Conservation (phyloP, 1,284 basidiomycete species). For the Afroboletus lepidellus region DNA sequence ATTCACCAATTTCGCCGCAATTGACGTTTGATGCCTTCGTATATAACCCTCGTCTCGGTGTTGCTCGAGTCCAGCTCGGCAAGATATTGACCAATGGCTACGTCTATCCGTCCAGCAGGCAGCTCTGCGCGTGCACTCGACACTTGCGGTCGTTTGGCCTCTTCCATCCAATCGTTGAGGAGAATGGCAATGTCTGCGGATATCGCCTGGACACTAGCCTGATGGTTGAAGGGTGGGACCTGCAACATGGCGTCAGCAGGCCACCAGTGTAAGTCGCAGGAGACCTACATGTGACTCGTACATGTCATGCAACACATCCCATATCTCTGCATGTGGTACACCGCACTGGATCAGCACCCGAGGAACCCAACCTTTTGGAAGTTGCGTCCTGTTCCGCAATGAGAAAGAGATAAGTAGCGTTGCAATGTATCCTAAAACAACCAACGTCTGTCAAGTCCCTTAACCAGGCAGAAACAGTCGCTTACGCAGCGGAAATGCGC, state of each 20-base stretch:
- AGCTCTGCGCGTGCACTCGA: constrained; percentile 56
- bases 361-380: constrained; percentile 78
- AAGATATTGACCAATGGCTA: constrained; percentile 68
- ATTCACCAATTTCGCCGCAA: constrained; percentile 62
- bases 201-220: constrained; percentile 72
- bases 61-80: constrained; percentile 60
- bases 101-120: constrained; percentile 72
- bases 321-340: constrained; percentile 74
- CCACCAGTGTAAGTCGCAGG: background rate
- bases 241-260: constrained; percentile 30
- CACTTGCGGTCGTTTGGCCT: constrained; percentile 64
- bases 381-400: constrained; percentile 55
- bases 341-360: constrained; percentile 75
- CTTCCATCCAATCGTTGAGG: constrained; percentile 74
- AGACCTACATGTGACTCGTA: constrained; percentile 78
- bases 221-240: constrained; percentile 82
- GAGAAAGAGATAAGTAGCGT: constrained; percentile 69
- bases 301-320: constrained; percentile 84
- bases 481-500: constrained; percentile 84
- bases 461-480: constrained; percentile 5
- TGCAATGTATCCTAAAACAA: constrained; percentile 63
- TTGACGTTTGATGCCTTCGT: constrained; percentile 68
- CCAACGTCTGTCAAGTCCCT: constrained; percentile 4
- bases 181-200: constrained; percentile 77
- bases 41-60: constrained; percentile 56